Evolutionary conservation across 306 rosid species (phyloP).

Genomic region (Dicorynia guianensis): DNA sequence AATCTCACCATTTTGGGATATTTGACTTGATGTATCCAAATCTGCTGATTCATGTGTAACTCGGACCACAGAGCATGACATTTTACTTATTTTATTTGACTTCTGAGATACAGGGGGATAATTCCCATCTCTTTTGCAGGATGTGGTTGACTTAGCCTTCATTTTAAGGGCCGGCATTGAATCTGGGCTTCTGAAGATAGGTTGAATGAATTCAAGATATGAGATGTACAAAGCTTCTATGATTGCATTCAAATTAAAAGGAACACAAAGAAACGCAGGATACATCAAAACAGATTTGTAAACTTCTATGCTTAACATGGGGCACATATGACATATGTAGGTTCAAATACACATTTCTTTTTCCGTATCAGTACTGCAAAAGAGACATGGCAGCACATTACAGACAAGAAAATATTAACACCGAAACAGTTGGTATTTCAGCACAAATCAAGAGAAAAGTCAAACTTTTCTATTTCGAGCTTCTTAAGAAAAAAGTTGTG

Average conservation of each 20-base stretch:
- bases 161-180: constrained; percentile 29
- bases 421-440: too few species aligned
- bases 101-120: constrained; percentile 37
- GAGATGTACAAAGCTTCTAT: neutral
- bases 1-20: constrained; percentile 41
- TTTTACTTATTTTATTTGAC: constrained; percentile 40
- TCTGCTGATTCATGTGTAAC: constrained; percentile 13
- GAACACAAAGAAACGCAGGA: constrained; percentile 1
- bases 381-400: neutral
- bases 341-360: neutral
- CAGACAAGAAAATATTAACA: constrained; percentile 16
- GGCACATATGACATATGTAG: constrained; percentile 3
- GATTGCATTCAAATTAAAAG: neutral
- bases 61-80: constrained; percentile 16
- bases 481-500: neutral
- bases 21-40: constrained; percentile 28
- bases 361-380: neutral
- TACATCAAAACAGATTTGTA: constrained; percentile 24
- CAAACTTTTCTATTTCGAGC: neutral
- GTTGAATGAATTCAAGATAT: constrained; percentile 24
- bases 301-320: constrained; percentile 9
- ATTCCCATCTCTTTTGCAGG: constrained; percentile 28
- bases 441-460: neutral
- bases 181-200: constrained; percentile 16
- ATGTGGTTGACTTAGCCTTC: constrained; percentile 35